Evolutionary conservation across 345 rosid species (phyloP).

Genomic region (Luvunga scandens): DNA sequence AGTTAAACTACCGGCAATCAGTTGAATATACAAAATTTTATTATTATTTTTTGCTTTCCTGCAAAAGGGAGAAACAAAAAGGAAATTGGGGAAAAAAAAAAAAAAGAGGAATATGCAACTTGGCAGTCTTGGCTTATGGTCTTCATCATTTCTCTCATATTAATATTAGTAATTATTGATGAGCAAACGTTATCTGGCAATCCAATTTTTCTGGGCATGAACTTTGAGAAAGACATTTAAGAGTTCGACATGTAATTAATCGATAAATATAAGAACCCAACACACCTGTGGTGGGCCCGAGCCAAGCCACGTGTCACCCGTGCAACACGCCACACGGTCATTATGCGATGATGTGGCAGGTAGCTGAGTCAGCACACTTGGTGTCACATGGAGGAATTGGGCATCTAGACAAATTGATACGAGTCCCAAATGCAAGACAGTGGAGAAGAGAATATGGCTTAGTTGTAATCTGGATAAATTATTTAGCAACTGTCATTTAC

Average conservation of each 20-base stretch:
- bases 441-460: constrained; percentile 19
- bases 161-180: neutral
- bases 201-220: neutral
- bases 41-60: neutral
- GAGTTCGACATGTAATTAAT: neutral
- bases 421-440: constrained; percentile 14
- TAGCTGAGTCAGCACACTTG: neutral
- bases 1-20: neutral
- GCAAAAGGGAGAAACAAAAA: neutral
- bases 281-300: neutral
- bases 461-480: constrained; percentile 22
- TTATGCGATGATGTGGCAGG: neutral
- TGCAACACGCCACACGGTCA: neutral
- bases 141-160: neutral
- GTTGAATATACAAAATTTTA: no score
- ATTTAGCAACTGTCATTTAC: neutral
- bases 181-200: constrained; percentile 12
- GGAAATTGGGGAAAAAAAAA: neutral
- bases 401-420: neutral
- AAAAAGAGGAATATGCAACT: neutral
- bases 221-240: neutral
- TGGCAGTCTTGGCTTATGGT: neutral
- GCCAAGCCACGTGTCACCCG: neutral
- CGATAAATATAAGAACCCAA: neutral
- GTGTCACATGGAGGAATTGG: neutral